Evolutionary conservation across 495 filamentous ascomycete genomes (phyloP).

Genomic region (Paragyromitra xinjiangensis): DNA sequence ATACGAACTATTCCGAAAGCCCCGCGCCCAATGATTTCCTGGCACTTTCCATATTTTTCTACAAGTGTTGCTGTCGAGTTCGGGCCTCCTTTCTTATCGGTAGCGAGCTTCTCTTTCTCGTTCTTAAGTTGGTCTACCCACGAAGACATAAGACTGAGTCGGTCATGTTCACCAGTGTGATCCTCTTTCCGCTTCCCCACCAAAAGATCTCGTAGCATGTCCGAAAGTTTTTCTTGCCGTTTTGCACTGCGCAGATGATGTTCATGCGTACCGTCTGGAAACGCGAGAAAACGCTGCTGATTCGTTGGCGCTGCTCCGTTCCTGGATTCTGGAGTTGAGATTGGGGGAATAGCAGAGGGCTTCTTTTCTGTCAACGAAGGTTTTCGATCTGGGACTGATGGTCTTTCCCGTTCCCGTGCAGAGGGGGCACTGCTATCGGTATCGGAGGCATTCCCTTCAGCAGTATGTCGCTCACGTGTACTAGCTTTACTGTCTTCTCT

Average conservation of each 20-base stretch:
- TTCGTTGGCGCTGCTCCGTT: constrained; percentile 21
- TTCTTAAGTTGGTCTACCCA: constrained; percentile 92
- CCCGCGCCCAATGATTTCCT: constrained; percentile 96
- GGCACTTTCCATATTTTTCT: constrained; percentile 98
- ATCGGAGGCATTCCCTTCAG: constrained; percentile 53
- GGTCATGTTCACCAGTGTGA: constrained; percentile 75
- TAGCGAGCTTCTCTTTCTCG: constrained; percentile 79
- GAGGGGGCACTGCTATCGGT: constrained; percentile 52
- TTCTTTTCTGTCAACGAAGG: constrained; percentile 45
- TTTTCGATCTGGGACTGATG: constrained; percentile 53
- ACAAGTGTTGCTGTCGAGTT: constrained; percentile 83
- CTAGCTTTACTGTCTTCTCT: constrained; percentile 39
- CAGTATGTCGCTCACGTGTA: constrained; percentile 37
- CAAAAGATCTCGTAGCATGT: constrained; percentile 85
- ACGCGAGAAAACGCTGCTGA: constrained; percentile 69
- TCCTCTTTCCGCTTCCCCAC: constrained; percentile 77
- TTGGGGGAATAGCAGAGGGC: constrained; percentile 45
- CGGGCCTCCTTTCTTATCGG: constrained; percentile 78
- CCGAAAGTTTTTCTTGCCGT: constrained; percentile 93
- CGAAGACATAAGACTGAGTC: constrained; percentile 85
- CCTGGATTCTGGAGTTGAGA: constrained; percentile 40
- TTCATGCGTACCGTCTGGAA: constrained; percentile 75
- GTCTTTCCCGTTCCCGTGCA: constrained; percentile 39
- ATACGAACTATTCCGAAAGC: constrained; percentile 98
- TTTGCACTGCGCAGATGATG: constrained; percentile 87